These are phyloP conservation scores for Eucalyptus polyanthemos DNA, from an alignment of 345 rosid genomes.

Conservation along the genomic window DNA sequence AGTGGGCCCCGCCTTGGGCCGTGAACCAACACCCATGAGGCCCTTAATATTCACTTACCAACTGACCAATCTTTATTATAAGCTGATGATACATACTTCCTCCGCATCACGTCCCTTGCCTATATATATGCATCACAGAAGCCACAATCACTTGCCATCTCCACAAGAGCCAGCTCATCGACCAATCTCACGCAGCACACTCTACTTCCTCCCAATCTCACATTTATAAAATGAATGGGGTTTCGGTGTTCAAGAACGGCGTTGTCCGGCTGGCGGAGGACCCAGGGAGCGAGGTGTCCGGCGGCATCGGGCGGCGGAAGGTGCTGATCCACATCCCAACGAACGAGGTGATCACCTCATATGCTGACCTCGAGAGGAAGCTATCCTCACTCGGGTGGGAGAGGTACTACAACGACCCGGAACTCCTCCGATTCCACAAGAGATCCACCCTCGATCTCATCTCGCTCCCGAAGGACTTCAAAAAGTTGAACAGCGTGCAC, in stretches of 20 bases:
- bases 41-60: background rate
- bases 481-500: constrained; percentile 49
- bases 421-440: constrained; percentile 68
- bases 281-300: constrained; percentile 24
- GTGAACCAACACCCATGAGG: background rate
- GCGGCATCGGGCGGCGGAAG: constrained; percentile 15
- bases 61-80: background rate
- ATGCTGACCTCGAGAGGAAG: constrained; percentile 40
- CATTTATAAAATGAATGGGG: constrained; percentile 48
- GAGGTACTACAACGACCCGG: constrained; percentile 45
- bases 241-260: constrained; percentile 70
- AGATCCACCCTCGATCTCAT: constrained; percentile 51
- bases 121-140: background rate
- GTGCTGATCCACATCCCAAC: constrained; percentile 33
- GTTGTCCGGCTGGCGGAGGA: constrained; percentile 50
- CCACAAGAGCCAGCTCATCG: background rate
- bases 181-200: background rate
- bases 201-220: background rate
- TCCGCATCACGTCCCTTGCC: background rate
- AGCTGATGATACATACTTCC: background rate
- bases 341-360: constrained; percentile 53
- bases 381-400: constrained; percentile 72
- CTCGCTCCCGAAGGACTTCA: constrained; percentile 72
- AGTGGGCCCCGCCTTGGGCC: background rate
- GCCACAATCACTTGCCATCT: background rate